Base-by-base conservation (phyloP, 768 basidiomycete genomes). In the Crepidotus variabilis region DNA sequence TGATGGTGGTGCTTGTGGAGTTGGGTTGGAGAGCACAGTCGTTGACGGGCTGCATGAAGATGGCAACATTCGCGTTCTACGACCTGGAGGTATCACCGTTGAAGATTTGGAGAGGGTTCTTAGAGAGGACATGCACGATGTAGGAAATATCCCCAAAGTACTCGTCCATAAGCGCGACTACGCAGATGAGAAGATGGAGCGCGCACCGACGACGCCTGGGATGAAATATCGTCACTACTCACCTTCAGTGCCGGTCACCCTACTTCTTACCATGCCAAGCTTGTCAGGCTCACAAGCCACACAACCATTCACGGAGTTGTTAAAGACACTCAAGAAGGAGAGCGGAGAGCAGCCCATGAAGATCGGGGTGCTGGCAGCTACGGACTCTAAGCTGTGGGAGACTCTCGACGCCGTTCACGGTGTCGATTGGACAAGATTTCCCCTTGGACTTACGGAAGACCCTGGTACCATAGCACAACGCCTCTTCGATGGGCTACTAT, bases 181-280 rank as follows among this genome's bases (percentile, higher is more conserved):
- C 65, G 62, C 72, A 32, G 90, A 90, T 64, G 76, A 82, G 36
- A 70, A 69, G n/a, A 75, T 90, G 56, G 91, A 93, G 68, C 75
- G 77, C 36, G 82, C 86, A 0, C 97, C 97, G 8, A 94, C 93
- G 7, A 98, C 97, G 0, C 97, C 97, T 1, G 97, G 97, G 32
- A 97, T 98, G 95, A 99, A 99, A 73, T 99, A 99, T 70, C 84
- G 88, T 51, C 97, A 99, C 72, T 99, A 99, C 69, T 90, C 95
- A 21, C 97, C 97, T 1, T 75, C 87, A 1, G 86, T 94, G 3
- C 93, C 94, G 1, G 91, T 98, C 28, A 83, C 82, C 20, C 80
- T 98, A 6, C 74, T 94, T 36, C 78, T 81, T 59, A 83, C 84
- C 2, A 62, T 71, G 4, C 72, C 79, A n/a, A 58, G 64, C 45